phyloP scores from a whole-genome alignment of 2,329 filamentous ascomycete genomes.

The Phialophora chinensis region DNA sequence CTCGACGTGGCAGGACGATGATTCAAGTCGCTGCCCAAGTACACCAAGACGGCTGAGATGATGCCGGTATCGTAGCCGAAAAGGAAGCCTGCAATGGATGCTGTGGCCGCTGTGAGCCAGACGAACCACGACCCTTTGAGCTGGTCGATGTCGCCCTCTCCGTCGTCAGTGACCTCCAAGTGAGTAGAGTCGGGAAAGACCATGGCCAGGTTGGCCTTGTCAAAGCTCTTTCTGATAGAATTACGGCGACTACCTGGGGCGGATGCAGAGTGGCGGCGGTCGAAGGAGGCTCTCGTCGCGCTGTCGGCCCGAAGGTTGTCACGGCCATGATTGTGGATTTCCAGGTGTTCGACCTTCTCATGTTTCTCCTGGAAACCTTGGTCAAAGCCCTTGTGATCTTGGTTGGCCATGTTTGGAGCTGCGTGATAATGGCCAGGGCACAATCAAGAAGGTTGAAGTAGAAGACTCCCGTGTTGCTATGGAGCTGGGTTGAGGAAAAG shows the following conservation, averaged over 20 bases:
- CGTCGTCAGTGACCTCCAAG: constrained; percentile 36
- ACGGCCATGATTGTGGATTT: constrained; percentile 1
- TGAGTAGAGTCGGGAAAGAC: constrained; percentile 41
- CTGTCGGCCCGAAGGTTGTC: constrained; percentile 23
- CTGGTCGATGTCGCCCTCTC: constrained; percentile 44
- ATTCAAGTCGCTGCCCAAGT: constrained; percentile 60
- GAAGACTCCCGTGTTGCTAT: background rate
- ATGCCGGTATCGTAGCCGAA: constrained; percentile 70
- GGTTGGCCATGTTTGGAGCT: constrained; percentile 22
- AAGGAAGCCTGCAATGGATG: constrained; percentile 64
- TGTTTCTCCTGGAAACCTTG: constrained; percentile 25
- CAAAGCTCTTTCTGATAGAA: constrained; percentile 30
- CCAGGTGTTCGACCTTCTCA: constrained; percentile 14
- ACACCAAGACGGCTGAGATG: constrained; percentile 65
- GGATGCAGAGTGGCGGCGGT: constrained; percentile 25
- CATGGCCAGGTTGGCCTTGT: constrained; percentile 30
- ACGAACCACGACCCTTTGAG: constrained; percentile 56
- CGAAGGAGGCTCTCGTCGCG: constrained; percentile 20
- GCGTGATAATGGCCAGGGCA: background rate
- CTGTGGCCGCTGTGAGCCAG: constrained; percentile 62
- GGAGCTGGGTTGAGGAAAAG: background rate
- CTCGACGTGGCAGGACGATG: constrained; percentile 56
- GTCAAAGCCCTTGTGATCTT: constrained; percentile 23
- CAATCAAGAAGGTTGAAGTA: background rate
- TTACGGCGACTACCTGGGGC: constrained; percentile 19